Base-by-base conservation (phyloP, 2,329 filamentous ascomycete genomes). In the Keithomyces neogunnii region DNA sequence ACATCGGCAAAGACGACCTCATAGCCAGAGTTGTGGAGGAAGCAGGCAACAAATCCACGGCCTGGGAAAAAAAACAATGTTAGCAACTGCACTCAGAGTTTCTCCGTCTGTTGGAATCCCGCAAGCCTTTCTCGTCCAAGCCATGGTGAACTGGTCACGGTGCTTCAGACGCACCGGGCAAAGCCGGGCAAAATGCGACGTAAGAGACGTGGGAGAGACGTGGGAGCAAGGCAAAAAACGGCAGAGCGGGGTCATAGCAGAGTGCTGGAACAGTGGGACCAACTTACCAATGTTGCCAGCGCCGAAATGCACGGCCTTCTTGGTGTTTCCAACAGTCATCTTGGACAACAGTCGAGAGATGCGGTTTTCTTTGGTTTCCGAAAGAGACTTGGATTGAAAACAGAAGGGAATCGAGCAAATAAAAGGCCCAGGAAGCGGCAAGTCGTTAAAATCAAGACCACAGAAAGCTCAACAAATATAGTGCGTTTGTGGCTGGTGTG, bases 1-100 rank as follows among this genome's bases (percentile, higher is more conserved):
- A 99, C 91, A 76, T 99, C 93, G 61, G 95, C 86, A 65, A 99
- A 97, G 74, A 97, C 78, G 63, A 99, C 92, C 66, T 96, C 89
- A 69, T 91, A 99, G 66, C 89, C 91, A 10, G 91, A 93, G 70
- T 95, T 86, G 77, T 96, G 89, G 40, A 97, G 82, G 74, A 96
- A 93, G 72, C 89, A 89, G 63, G 86, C 89, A 51, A 93, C 88
- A 61, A 93, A 93, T 69, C 89, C 87, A 68, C 86, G 85, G 69
- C 79, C 73, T 76, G 28, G 6, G 29, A 9, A 19, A 3, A 3
- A 9, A 29, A 28, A 19, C 19, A n/a, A 5, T 7, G 10, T 31
- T n/a, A 50, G 42, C 59, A 51, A 59, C 54, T 57, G n/a, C 2
- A 6, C 28, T 28, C 19, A 19, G 19, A 19, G 19, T 1, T 19